These are phyloP conservation scores for Pistacia integerrima DNA, from an alignment of 345 rosid species.

Conservation along the genomic window DNA sequence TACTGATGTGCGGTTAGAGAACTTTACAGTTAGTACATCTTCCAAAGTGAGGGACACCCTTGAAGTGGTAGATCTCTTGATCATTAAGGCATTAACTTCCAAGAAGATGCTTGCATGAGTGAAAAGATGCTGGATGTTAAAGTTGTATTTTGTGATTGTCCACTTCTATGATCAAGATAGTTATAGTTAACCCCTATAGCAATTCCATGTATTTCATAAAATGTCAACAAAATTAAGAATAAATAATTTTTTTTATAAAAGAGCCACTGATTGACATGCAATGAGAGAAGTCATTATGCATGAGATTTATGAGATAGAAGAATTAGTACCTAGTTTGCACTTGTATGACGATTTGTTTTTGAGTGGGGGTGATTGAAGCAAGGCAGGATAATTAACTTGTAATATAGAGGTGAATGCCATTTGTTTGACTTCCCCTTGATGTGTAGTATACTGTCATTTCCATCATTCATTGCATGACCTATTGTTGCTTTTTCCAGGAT, in stretches of 20 bases:
- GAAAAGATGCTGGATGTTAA: background rate
- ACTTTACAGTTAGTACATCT: background rate
- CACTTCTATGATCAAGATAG: background rate
- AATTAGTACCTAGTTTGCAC: background rate
- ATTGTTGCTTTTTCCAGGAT: slow-evolving; percentile 60
- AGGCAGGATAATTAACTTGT: background rate
- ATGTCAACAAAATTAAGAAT: background rate
- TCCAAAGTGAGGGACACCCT: background rate
- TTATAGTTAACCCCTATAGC: too few relatives aligned
- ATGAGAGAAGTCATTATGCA: too few relatives aligned
- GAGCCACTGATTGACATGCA: too few relatives aligned
- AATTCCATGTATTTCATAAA: background rate
- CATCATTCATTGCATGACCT: slow-evolving; percentile 14
- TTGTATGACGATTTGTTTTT: slow-evolving; percentile 1
- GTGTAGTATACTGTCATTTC: slow-evolving; percentile 5
- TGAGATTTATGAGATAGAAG: too few relatives aligned
- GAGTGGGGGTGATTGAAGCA: background rate
- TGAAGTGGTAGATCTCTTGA: background rate
- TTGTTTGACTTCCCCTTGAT: slow-evolving; percentile 1
- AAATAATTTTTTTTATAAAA: too few relatives aligned
- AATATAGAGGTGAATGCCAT: background rate
- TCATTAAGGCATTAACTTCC: too few relatives aligned
- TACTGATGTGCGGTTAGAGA: background rate
- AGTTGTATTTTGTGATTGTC: background rate
- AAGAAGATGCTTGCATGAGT: too few relatives aligned